Conservation (phyloP, 371 early-diverging fungal species). For the Mortierella sp. region DNA sequence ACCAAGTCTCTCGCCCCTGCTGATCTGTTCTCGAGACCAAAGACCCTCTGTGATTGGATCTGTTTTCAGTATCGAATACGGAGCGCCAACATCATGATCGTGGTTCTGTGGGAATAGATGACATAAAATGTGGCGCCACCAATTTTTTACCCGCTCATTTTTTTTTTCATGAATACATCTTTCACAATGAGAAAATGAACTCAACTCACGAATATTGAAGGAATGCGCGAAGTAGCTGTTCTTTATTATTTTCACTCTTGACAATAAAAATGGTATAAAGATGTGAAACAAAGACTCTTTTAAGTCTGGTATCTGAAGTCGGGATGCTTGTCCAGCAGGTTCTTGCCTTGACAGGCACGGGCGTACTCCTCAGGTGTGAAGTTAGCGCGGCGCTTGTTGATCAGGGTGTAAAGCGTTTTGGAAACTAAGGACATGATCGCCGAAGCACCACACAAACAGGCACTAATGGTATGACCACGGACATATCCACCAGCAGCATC, state of each 20-base stretch:
- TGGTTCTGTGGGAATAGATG: neutral
- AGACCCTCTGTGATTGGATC: neutral
- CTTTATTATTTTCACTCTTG: neutral
- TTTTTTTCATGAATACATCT: neutral
- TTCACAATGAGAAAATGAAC: neutral
- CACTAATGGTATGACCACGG: constrained; percentile 60
- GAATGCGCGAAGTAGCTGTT: neutral
- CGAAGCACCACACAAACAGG: constrained; percentile 54
- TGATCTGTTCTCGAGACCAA: neutral
- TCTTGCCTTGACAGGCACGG: constrained; percentile 56
- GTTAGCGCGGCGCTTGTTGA: constrained; percentile 64
- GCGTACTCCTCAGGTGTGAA: constrained; percentile 63
- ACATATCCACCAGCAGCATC: constrained; percentile 11
- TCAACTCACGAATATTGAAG: neutral
- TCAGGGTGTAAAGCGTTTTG: constrained; percentile 58
- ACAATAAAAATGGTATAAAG: neutral
- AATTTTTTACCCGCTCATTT: neutral
- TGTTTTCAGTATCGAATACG: neutral
- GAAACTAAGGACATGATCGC: constrained; percentile 53
- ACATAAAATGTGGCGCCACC: neutral
- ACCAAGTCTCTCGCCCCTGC: neutral
- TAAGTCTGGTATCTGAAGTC: constrained; percentile 67
- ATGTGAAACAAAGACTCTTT: constrained; percentile 13
- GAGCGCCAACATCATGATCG: neutral
- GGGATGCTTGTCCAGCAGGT: constrained; percentile 68